Evolutionary conservation across 495 filamentous ascomycete genomes (phyloP).

Genomic region (Xylaria intraflava): DNA sequence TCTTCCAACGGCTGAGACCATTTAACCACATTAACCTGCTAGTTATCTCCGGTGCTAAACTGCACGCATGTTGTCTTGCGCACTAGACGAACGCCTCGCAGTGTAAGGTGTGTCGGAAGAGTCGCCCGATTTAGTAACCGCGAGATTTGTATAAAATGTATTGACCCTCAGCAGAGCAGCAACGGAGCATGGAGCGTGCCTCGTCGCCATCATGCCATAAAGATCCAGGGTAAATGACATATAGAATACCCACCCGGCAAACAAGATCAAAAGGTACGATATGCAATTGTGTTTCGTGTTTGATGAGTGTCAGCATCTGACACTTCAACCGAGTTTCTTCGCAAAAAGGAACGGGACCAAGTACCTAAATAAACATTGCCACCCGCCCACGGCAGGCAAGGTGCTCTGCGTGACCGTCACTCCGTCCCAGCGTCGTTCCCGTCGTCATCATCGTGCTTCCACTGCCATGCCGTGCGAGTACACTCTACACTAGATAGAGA

Average conservation of each 20-base stretch:
- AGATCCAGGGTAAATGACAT: not conserved
- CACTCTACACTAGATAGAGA: not conserved
- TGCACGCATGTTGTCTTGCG: not conserved
- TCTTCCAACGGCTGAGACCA: not conserved
- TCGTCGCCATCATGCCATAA: no score
- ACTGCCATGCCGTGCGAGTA: not conserved
- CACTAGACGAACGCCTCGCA: not conserved
- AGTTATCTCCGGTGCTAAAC: conserved; percentile 6
- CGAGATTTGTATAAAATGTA: no score
- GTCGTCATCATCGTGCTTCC: not conserved
- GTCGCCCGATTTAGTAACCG: not conserved
- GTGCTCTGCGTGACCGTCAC: not conserved
- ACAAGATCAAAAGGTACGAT: conserved; percentile 3
- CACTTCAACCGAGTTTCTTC: not conserved
- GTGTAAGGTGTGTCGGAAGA: not conserved
- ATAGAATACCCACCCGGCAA: not conserved
- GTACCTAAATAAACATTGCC: not conserved
- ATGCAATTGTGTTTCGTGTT: not conserved
- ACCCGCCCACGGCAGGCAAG: conserved; percentile 1
- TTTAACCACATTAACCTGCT: no score
- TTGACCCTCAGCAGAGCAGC: not conserved
- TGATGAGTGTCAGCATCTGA: conserved; percentile 8
- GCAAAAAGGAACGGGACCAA: conserved; percentile 3
- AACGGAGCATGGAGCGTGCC: not conserved
- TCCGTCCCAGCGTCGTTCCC: not conserved